phyloP scores from a whole-genome alignment of 305 asterid species.

The Euphrasia arctica region DNA sequence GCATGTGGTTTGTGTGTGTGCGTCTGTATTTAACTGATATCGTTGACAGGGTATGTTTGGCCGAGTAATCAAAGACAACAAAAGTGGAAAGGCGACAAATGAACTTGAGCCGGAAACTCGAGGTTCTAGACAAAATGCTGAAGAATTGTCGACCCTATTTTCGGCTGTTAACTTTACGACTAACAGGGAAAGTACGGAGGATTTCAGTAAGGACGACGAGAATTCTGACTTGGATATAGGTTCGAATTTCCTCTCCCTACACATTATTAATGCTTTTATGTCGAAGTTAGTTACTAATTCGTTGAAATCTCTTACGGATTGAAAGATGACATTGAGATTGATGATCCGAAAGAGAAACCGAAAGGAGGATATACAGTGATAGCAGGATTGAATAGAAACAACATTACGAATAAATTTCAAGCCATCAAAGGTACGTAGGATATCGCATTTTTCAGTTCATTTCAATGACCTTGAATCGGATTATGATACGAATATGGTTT shows the following conservation, averaged over 20 bases:
- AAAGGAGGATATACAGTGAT: constrained; percentile 64
- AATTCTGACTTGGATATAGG: constrained; percentile 73
- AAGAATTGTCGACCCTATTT: constrained; percentile 54
- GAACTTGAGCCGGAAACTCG: constrained; percentile 43
- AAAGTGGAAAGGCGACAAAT: constrained; percentile 51
- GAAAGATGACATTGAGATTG: constrained; percentile 81
- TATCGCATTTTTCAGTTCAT: background rate
- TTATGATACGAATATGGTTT: background rate
- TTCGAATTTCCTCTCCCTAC: constrained; percentile 22
- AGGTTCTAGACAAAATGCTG: constrained; percentile 45
- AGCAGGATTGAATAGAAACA: constrained; percentile 67
- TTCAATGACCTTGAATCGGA: background rate
- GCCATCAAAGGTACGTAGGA: constrained; percentile 57
- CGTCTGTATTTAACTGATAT: constrained; percentile 8
- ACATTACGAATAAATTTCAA: constrained; percentile 65
- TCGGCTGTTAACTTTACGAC: constrained; percentile 56
- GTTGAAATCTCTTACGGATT: constrained; percentile 11
- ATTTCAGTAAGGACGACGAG: constrained; percentile 32
- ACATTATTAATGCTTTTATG: constrained; percentile 5
- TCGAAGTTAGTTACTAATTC: background rate
- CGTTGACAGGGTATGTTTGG: constrained; percentile 65
- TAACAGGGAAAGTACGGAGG: constrained; percentile 47
- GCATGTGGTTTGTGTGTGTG: constrained; percentile 3
- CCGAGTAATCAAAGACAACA: constrained; percentile 66
- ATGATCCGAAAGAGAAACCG: constrained; percentile 69